These are phyloP conservation scores for Pleurotus salmoneostramineus DNA, from an alignment of 768 basidiomycete species.

Conservation along the genomic window DNA sequence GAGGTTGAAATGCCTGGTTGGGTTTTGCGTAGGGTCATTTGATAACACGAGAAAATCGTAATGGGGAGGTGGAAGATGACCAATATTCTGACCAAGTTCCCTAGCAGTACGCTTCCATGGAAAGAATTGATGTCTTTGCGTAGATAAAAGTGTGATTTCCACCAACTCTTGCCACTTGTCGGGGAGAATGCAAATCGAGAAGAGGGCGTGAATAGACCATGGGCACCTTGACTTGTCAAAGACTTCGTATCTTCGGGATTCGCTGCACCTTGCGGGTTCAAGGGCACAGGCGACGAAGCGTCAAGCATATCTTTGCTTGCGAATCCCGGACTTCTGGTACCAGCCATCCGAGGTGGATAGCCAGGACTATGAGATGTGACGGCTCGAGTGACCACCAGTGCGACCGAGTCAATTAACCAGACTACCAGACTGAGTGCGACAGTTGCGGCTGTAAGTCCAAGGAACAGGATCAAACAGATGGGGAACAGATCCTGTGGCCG, in stretches of 20 bases:
- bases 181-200: constrained; percentile 32
- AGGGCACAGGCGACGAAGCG: constrained; percentile 14
- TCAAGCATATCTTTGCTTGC: constrained; percentile 52
- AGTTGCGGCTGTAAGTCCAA: constrained; percentile 71
- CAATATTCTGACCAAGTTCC: constrained; percentile 89
- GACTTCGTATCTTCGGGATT: constrained; percentile 47
- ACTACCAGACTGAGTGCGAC: constrained; percentile 65
- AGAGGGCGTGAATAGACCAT: constrained; percentile 27
- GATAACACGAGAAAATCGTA: constrained; percentile 87
- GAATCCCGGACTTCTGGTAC: constrained; percentile 35
- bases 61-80: constrained; percentile 93
- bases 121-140: constrained; percentile 70
- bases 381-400: constrained; percentile 28
- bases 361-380: constrained; percentile 12
- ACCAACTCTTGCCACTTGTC: constrained; percentile 38
- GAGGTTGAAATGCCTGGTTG: constrained; percentile 34
- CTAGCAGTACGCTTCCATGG: constrained; percentile 77
- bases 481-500: constrained; percentile 79
- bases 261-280: constrained; percentile 2
- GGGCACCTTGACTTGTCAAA: constrained; percentile 31
- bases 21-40: constrained; percentile 60
- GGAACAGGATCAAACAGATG: constrained; percentile 79
- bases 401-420: constrained; percentile 67
- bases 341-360: constrained; percentile 16
- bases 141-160: constrained; percentile 27